Base-by-base conservation (phyloP, 768 basidiomycete genomes). In the Tremella yokohamensis region DNA sequence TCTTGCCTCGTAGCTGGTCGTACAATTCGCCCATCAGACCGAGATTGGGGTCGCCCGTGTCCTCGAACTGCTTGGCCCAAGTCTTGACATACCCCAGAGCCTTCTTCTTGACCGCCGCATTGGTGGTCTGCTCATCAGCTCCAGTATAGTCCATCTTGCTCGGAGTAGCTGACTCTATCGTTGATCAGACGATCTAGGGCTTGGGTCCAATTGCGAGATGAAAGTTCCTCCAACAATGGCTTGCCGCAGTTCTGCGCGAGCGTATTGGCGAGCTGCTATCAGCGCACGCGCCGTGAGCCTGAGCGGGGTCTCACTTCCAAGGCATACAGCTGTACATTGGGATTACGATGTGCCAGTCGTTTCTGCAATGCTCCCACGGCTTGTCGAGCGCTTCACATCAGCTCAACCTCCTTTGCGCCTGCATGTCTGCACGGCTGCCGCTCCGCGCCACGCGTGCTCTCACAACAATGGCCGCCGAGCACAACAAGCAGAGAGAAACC, bases 271-370 rank as follows among this genome's bases (percentile, higher is more conserved):
- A 98, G 82, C 79, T 80, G 63, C n/a, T 26, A 24, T 34, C 39
- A 3, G 9, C 19, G 47, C 34, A 57, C 0, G 39, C 34, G 8
- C 11, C 16, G 54, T 6, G 39, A 45, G 49, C 19, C 11, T n/a
- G 26, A 3, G 38, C 18, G 45, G 2, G 16, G 7, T 54, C 77
- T 63, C 52, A 80, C 80, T 1, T 89, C 84, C 3, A 99, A 83
- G 4, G 94, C 84, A 70, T 93, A 97, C 0, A 97, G 83, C 78
- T 99, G 96, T 1, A 99, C 96, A 66, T 94, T 99, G 1, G 96
- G 88, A 74, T 89, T 96, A 18, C 96, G 84, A 77, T 99, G 96
- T 9, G 87, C 82, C 1, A 99, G 82, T 3, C 96, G 89, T 77
- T 93, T 97, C 69, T 92, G 81, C 29, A 96, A 71, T 0, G 94